A percentile compares a stretch with the other conserved stretches of the same genome.
Conservation (phyloP, 495 filamentous ascomycete species). For the Lentithecium fluviatile region DNA sequence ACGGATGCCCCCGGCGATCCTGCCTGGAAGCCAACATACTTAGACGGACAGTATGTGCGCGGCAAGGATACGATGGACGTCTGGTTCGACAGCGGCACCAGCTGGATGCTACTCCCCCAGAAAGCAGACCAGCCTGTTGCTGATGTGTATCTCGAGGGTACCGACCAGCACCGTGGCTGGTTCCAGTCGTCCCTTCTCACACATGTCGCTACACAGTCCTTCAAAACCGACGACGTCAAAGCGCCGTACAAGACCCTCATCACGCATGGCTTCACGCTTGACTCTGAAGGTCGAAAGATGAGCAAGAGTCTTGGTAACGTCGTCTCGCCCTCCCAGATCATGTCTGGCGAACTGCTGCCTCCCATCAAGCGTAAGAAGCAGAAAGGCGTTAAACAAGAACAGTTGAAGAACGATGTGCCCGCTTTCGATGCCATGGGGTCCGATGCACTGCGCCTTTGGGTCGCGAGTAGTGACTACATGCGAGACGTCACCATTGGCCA, state of each 20-base stretch:
- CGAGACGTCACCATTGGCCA: slow-evolving; percentile 77
- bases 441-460: slow-evolving; percentile 91
- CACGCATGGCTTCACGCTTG: slow-evolving; percentile 93
- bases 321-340: slow-evolving; percentile 76
- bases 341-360: slow-evolving; percentile 70
- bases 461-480: slow-evolving; percentile 86
- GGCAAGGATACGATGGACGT: slow-evolving; percentile 99
- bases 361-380: slow-evolving; percentile 56
- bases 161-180: slow-evolving; percentile 96
- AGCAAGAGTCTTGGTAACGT: slow-evolving; percentile 96
- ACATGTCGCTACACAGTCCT: slow-evolving; percentile 61
- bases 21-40: slow-evolving; percentile 66
- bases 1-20: slow-evolving; percentile 70
- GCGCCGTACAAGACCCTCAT: slow-evolving; percentile 82
- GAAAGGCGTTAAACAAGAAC: slow-evolving; percentile 50
- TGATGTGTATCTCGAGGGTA: slow-evolving; percentile 90
- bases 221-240: slow-evolving; percentile 21
- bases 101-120: slow-evolving; percentile 66
- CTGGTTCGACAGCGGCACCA: slow-evolving; percentile 98
- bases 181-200: slow-evolving; percentile 99
- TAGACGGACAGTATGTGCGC: slow-evolving; percentile 59
- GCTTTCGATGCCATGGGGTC: slow-evolving; percentile 64
- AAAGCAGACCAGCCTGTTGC: slow-evolving; percentile 55
- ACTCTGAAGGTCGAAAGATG: slow-evolving; percentile 91
- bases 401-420: slow-evolving; percentile 31